A percentile compares a stretch with the other conserved stretches of the same genome.
These are phyloP conservation scores for Talinum fruticosum DNA, from an alignment of 148 eudicot genomes.

Conservation along the genomic window DNA sequence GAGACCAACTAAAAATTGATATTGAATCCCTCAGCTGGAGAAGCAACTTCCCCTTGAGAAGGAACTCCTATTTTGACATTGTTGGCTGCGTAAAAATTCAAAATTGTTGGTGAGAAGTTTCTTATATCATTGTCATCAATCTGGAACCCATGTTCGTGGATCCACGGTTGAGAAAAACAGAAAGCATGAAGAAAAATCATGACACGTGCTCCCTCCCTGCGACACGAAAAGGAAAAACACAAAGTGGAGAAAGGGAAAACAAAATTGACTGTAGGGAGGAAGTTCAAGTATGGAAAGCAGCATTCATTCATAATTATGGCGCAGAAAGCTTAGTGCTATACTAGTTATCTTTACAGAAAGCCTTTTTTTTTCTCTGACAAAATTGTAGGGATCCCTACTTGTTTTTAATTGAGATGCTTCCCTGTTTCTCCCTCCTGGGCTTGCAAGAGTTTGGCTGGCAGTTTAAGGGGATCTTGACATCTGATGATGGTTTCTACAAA, in stretches of 20 bases:
- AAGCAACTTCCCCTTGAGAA: conserved; percentile 9
- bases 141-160: no score
- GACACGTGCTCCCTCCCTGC: not conserved
- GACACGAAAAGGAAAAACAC: not conserved
- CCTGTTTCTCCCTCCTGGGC: not conserved
- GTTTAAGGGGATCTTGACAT: no score
- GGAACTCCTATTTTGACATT: conserved; percentile 5
- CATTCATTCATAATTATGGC: not conserved
- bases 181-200: not conserved
- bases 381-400: not conserved
- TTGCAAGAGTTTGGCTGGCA: not conserved
- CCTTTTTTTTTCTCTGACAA: not conserved
- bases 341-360: not conserved
- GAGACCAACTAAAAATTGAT: conserved; percentile 28
- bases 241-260: not conserved
- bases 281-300: conserved; percentile 1
- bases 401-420: not conserved
- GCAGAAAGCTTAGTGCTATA: not conserved
- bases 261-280: not conserved
- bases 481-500: not conserved
- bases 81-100: conserved; percentile 8
- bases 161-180: no score
- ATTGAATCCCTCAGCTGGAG: conserved; percentile 10
- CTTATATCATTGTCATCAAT: no score
- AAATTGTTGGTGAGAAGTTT: not conserved